phyloP scores from a whole-genome alignment of 1,284 basidiomycete genomes.

The Inonotus hispidus region DNA sequence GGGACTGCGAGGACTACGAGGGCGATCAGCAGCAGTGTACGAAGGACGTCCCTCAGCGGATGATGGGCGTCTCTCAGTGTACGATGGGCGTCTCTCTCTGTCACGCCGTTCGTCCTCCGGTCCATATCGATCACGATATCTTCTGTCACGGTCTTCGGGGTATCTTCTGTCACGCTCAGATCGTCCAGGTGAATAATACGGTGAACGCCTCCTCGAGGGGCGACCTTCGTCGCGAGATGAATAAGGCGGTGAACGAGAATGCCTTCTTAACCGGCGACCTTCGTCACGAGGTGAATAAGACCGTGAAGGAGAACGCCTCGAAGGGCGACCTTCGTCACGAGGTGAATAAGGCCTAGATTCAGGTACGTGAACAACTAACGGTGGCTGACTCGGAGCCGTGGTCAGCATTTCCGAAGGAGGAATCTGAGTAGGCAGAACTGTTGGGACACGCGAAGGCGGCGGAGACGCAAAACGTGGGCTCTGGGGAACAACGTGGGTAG shows the following conservation, averaged over 20 bases:
- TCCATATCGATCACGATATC: neutral
- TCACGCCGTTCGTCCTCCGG: neutral
- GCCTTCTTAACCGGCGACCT: constrained; percentile 19
- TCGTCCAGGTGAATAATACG: neutral
- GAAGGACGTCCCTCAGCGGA: neutral
- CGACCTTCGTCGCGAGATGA: neutral
- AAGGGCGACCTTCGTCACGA: constrained; percentile 14
- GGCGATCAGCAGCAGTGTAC: neutral
- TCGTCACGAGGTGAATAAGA: constrained; percentile 25
- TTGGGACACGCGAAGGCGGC: constrained; percentile 11
- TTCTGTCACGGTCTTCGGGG: neutral
- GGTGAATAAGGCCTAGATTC: constrained; percentile 23
- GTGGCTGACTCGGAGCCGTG: neutral
- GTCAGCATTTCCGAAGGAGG: neutral
- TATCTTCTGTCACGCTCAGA: neutral
- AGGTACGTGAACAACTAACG: neutral
- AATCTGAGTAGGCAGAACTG: constrained; percentile 15
- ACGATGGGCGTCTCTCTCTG: neutral
- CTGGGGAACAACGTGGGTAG: neutral
- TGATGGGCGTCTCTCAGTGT: neutral
- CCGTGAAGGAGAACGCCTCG: constrained; percentile 18
- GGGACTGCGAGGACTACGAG: neutral
- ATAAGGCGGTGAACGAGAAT: constrained; percentile 8
- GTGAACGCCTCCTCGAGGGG: neutral
- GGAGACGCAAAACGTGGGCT: too few relatives aligned